Base-by-base conservation (phyloP, 1,139 yeast genomes). In the Taiozyma sp. region DNA sequence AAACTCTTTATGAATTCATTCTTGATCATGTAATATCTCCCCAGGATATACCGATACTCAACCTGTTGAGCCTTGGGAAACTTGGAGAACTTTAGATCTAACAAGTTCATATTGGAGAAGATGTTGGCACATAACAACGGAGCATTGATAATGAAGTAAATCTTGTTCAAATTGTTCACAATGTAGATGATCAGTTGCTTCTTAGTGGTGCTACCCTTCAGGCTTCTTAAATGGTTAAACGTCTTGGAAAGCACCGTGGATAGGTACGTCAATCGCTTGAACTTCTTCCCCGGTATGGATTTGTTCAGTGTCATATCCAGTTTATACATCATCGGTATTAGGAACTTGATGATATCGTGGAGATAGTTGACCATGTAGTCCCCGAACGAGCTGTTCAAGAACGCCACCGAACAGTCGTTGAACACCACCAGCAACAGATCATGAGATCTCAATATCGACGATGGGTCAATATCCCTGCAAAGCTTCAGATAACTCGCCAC, bases 111-210 rank as follows among this genome's bases (percentile, higher is more conserved):
- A 63, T 87, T 87, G 43, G 89, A 79, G 65, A 87, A 86, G 45
- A 88, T 87, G 62, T 86, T 87, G 34, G 87, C 81, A 65, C 95
- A 87, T 13, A 86, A 71, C 50, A 83, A 71, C 4, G 92, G 90
- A 47, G 82, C 84, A 45, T 75, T 79, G 41, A 86, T 74, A 49
- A 70, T 72, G 65, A 84, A 84, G 65, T 88, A 88, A 1, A 82
- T 70, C 54, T 78, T 73, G 65, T 93, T 87, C 44, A 87, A 68
- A 48, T 75, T 71, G 28, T 76, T 76, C 4, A 88, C 84, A 13
- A 85, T 72, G 56, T 74, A 78, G 41, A 86, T 62, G 38, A 87
- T 71, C 29, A 84, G 71, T 14, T 75, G 68, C 48, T 78, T 78
- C 57, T 84, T 84, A 45, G 65, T 49, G 12, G 49, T 48, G 43